These are phyloP conservation scores for Chaetothyriales sp. DNA, from an alignment of 2,329 filamentous ascomycete species.

Conservation along the genomic window DNA sequence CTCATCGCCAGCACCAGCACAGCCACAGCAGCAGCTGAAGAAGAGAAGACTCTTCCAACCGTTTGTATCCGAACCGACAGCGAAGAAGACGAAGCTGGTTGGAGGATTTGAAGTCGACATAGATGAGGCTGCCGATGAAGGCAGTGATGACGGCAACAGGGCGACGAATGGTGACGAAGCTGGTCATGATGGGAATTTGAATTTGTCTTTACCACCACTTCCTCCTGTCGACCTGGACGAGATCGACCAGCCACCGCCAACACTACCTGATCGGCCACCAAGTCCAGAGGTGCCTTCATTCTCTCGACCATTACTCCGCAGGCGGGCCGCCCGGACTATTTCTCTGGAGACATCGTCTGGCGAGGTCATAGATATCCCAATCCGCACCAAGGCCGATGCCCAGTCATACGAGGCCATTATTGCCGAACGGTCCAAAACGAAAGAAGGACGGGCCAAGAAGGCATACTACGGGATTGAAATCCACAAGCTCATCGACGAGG, in stretches of 20 bases:
- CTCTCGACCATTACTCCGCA: constrained; percentile 10
- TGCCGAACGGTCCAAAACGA: constrained; percentile 36
- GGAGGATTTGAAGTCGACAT: constrained; percentile 30
- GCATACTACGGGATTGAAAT: constrained; percentile 89
- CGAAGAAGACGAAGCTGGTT: constrained; percentile 27
- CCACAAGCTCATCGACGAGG: constrained; percentile 62
- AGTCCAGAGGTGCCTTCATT: constrained; percentile 3
- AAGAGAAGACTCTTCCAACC: constrained; percentile 27
- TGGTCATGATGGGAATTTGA: background rate
- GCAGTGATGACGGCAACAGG: constrained; percentile 19
- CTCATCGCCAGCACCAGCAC: constrained; percentile 21
- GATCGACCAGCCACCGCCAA: background rate
- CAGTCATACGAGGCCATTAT: constrained; percentile 39
- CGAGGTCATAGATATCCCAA: constrained; percentile 28
- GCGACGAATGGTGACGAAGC: constrained; percentile 2
- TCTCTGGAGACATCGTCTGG: constrained; percentile 35
- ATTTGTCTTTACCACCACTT: no score
- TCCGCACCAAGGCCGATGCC: constrained; percentile 23
- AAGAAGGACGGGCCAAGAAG: constrained; percentile 39
- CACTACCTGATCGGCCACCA: background rate
- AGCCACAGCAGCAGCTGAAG: constrained; percentile 15
- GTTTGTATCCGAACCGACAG: constrained; percentile 16
- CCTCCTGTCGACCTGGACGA: background rate
- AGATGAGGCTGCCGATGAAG: constrained; percentile 24
- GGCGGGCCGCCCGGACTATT: constrained; percentile 13